phyloP scores from a whole-genome alignment of 1,284 basidiomycete genomes.

The Cutaneotrichosporon dermatis region DNA sequence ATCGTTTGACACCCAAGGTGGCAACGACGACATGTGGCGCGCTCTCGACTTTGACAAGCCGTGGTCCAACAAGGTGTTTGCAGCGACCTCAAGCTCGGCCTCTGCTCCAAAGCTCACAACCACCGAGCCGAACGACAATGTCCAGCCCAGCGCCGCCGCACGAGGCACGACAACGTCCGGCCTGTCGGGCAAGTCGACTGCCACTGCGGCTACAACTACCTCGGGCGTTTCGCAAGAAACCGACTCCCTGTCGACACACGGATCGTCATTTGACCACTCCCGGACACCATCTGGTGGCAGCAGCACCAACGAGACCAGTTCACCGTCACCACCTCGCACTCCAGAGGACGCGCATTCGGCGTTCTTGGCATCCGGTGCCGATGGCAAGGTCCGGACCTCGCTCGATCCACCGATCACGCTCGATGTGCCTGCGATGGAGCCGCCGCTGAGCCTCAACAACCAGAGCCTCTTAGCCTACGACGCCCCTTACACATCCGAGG shows the following conservation, averaged over 20 bases:
- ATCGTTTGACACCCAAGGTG: slow-evolving; percentile 12
- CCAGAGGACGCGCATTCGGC: slow-evolving; percentile 27
- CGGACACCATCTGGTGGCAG: slow-evolving; percentile 44
- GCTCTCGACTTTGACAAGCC: slow-evolving; percentile 6
- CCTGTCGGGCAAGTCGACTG: not conserved
- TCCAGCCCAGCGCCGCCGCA: not conserved
- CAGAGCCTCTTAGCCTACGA: slow-evolving; percentile 2
- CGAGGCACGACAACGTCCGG: not conserved
- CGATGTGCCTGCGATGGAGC: not conserved
- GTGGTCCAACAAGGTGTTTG: slow-evolving; percentile 23
- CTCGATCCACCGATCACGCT: slow-evolving; percentile 10
- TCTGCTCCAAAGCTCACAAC: slow-evolving; percentile 24
- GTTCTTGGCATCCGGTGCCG: slow-evolving; percentile 3
- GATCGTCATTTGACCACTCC: slow-evolving; percentile 37
- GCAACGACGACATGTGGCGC: slow-evolving; percentile 8
- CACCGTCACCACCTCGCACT: slow-evolving; percentile 42
- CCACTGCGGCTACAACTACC: not conserved
- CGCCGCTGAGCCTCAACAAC: no score
- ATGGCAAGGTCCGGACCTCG: not conserved
- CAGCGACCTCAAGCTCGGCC: slow-evolving; percentile 16
- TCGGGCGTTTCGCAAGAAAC: slow-evolving; percentile 1
- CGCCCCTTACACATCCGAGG: not conserved
- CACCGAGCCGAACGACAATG: not conserved
- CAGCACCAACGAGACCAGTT: slow-evolving; percentile 40
- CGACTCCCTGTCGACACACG: slow-evolving; percentile 15